Evolutionary conservation across 441 rosid species (phyloP), one percentile per base, ranked within the genome.

Genomic region (Jatropha multifida): DNA sequence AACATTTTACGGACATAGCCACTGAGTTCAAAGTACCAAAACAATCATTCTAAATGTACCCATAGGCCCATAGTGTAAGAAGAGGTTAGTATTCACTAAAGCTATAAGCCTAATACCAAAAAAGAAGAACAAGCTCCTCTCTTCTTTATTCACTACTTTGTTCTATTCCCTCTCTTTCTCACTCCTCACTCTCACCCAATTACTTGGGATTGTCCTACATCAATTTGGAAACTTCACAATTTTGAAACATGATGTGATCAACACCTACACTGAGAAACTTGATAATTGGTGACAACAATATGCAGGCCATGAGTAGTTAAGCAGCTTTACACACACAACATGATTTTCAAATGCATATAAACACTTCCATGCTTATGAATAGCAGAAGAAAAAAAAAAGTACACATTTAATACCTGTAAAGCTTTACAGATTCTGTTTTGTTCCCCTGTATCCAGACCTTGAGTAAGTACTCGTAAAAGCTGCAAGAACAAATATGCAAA

Each of bases 401-500:
- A 51, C 5, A 10, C 1, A 32, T 17, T 6, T 48, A 79, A 81
- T 77, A 91, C 99, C 99, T 89, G 77, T 96, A 96, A 74, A 65
- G 85, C 78, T 84, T 89, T 70, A 96, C 92, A 69, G 86, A 79
- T 80, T 86, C 78, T 78, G 96, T 92, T 86, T 81, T 91, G 85
- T 89, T 94, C 82, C 98, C 99, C 77, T 92, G 96, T 71, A 94
- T 82, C 99, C 99, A 96, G 68, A 87, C 98, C 84, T 94, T 96
- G 80, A 96, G 99, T 81, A 96, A 84, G 81, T 96, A 96, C 67
- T 96, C 99, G 61, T 96, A 96, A 81, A 96, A 96, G 90, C 99
- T 96, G 91, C 88, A 77, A 48, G 49, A 6, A 68, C 58, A 44
- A 32, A 63, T 6, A 14, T 23, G 65, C 49, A 7, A 23, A 42